Conservation (phyloP, 768 basidiomycete species). For the Mycena latifolia region DNA sequence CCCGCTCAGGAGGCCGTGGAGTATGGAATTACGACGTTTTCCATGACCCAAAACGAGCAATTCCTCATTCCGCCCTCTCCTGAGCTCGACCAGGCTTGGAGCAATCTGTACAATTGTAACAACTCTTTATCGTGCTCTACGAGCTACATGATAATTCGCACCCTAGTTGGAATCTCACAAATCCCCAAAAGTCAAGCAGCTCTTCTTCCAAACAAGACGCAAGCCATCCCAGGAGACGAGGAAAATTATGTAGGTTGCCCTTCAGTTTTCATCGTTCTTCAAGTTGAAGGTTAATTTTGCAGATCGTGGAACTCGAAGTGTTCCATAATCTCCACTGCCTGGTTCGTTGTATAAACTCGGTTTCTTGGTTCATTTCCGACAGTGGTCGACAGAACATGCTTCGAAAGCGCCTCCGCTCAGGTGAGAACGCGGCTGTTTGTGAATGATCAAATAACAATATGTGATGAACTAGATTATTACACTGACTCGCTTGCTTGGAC, state of each 20-base stretch:
- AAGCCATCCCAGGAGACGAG: constrained; percentile 9
- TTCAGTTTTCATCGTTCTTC: no score
- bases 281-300: no score
- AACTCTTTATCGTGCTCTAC: no score
- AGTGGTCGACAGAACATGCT: not conserved
- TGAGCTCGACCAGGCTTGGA: constrained; percentile 6
- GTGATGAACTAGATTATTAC: no score
- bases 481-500: no score
- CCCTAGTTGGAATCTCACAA: constrained; percentile 17
- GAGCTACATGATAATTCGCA: not conserved
- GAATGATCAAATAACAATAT: no score
- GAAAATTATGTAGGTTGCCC: constrained; percentile 16
- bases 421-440: no score
- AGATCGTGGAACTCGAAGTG: constrained; percentile 27
- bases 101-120: constrained; percentile 9
- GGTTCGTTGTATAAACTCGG: no score
- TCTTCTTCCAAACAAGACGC: constrained; percentile 11
- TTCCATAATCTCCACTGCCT: constrained; percentile 11
- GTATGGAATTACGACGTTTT: no score
- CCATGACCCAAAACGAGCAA: no score
- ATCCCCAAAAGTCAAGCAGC: constrained; percentile 1
- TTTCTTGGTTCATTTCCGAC: constrained; percentile 27
- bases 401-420: no score
- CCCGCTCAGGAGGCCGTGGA: no score
- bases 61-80: not conserved